Conservation (phyloP, 1,139 yeast genomes). For the Kurtzmaniella quercitrusa region DNA sequence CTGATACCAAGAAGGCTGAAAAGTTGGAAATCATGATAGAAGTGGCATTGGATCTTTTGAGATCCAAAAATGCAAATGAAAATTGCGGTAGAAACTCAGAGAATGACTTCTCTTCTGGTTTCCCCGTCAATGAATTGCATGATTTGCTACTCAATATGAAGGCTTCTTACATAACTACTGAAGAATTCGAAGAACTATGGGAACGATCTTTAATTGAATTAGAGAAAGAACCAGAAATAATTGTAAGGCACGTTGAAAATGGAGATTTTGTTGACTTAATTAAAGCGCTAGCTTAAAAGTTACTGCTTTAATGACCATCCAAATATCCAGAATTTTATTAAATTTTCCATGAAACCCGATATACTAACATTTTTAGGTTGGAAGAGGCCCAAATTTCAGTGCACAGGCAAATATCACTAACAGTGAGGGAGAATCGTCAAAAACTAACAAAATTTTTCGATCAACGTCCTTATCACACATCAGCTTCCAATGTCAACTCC, state of each 20-base stretch:
- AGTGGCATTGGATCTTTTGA: constrained; percentile 62
- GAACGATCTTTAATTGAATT: constrained; percentile 57
- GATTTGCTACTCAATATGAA: constrained; percentile 55
- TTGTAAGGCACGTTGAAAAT: constrained; percentile 72
- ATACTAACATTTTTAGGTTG: constrained; percentile 12
- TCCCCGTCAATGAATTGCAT: constrained; percentile 51
- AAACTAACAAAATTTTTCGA: constrained; percentile 54
- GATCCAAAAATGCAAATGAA: constrained; percentile 65
- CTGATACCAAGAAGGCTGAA: constrained; percentile 71
- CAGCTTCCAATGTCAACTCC: constrained; percentile 56
- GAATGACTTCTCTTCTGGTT: constrained; percentile 47
- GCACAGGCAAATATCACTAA: constrained; percentile 18
- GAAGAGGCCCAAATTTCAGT: constrained; percentile 3
- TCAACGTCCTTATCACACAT: constrained; percentile 69
- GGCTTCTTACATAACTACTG: constrained; percentile 56
- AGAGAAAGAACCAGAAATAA: constrained; percentile 69
- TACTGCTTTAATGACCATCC: background rate
- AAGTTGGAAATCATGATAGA: constrained; percentile 63
- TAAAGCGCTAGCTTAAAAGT: background rate
- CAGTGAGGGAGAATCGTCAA: constrained; percentile 29
- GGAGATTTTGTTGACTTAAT: background rate
- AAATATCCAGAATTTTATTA: background rate
- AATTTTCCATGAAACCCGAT: background rate
- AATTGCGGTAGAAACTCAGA: constrained; percentile 52
- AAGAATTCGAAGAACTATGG: constrained; percentile 85